phyloP scores from a whole-genome alignment of 2,329 filamentous ascomycete genomes.

The Trichoderma aggressivum region DNA sequence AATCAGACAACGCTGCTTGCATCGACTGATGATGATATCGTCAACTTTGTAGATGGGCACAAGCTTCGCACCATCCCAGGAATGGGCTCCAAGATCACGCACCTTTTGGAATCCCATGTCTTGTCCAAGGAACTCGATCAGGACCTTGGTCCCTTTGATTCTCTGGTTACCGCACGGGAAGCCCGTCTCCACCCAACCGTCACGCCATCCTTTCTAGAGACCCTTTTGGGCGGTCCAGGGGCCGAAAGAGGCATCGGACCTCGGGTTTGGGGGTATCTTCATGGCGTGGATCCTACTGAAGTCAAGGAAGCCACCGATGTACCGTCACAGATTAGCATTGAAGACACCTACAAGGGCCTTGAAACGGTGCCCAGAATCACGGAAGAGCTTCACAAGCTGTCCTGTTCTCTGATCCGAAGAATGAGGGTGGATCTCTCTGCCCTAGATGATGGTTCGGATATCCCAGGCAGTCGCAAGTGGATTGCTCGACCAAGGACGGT shows the following conservation, averaged over 20 bases:
- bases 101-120: constrained; percentile 54
- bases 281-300: constrained; percentile 73
- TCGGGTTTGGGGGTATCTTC: constrained; percentile 72
- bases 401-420: constrained; percentile 67
- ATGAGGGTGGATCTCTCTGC: constrained; percentile 75
- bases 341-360: constrained; percentile 81
- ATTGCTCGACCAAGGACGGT: constrained; percentile 77
- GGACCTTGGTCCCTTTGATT: constrained; percentile 37
- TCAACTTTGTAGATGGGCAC: constrained; percentile 69
- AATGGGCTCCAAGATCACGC: constrained; percentile 67
- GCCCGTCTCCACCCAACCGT: constrained; percentile 63
- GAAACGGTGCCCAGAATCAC: constrained; percentile 61
- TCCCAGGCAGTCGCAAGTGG: constrained; percentile 52
- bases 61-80: constrained; percentile 80
- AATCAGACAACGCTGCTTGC: constrained; percentile 81
- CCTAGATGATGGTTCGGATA: constrained; percentile 38
- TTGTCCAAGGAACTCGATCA: constrained; percentile 30
- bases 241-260: constrained; percentile 67
- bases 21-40: constrained; percentile 54
- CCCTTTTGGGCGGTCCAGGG: constrained; percentile 66
- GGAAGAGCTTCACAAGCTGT: constrained; percentile 65
- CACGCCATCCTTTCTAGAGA: constrained; percentile 62
- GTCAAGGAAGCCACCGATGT: constrained; percentile 69
- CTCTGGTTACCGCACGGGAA: constrained; percentile 59
- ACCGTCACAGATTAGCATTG: constrained; percentile 88